Percentiles rank a stretch among this genome's conserved stretches.
Evolutionary conservation across 2,329 filamentous ascomycete species (phyloP).

Genomic region (Kalmusia sp.): DNA sequence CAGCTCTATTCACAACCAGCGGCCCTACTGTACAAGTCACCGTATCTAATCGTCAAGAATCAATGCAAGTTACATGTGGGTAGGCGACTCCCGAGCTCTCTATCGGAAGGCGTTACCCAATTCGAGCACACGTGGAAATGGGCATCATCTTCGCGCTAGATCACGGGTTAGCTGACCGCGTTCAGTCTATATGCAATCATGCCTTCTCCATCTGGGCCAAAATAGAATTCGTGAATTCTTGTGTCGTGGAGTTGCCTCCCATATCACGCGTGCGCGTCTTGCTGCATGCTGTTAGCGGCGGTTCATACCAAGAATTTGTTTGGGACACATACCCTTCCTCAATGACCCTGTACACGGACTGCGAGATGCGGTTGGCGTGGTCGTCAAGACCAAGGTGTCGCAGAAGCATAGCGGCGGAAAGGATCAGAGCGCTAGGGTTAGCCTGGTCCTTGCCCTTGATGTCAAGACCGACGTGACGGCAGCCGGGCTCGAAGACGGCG

Average conservation of each 20-base stretch:
- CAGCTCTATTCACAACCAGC: constrained; percentile 46
- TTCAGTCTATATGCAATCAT: constrained; percentile 22
- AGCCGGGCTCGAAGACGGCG: constrained; percentile 97
- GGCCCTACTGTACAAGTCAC: constrained; percentile 40
- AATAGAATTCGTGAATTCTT: constrained; percentile 94
- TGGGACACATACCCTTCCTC: constrained; percentile 77
- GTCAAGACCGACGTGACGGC: constrained; percentile 98
- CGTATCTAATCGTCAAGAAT: constrained; percentile 32
- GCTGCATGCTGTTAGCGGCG: constrained; percentile 58
- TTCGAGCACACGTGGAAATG: constrained; percentile 13
- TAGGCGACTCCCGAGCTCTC: not conserved
- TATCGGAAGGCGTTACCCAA: constrained; percentile 3
- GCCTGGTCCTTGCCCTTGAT: constrained; percentile 99
- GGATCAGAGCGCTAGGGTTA: constrained; percentile 94
- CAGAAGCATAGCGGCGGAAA: constrained; percentile 96
- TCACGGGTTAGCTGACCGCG: constrained; percentile 21
- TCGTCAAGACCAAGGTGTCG: constrained; percentile 97
- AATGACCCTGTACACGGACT: constrained; percentile 82
- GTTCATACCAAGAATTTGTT: not conserved
- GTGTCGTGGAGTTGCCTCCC: constrained; percentile 87
- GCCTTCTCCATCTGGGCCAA: constrained; percentile 88
- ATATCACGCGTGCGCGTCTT: constrained; percentile 92
- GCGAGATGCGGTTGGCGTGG: constrained; percentile 97
- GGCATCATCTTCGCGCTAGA: constrained; percentile 21
- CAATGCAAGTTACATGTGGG: constrained; percentile 5